Base-by-base conservation (phyloP, 352 stramenopile genomes). In the Phytophthora megakarya region DNA sequence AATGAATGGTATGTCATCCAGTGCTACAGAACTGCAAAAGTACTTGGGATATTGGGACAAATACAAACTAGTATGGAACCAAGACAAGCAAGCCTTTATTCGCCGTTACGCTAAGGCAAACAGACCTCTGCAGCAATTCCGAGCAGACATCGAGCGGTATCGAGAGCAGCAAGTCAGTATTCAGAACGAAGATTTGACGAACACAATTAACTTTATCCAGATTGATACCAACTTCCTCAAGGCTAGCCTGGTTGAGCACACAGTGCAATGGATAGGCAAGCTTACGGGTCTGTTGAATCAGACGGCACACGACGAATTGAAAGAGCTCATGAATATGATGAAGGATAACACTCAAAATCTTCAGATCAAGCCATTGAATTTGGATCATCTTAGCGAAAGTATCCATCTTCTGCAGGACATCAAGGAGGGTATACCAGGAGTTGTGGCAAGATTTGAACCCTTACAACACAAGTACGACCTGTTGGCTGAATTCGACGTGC, bases 41-140 rank as follows among this genome's bases (percentile, higher is more conserved):
- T 97, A 98, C 60, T 73, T 98, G 16, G 90, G 89, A 15, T 98
- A 98, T 65, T 98, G 93, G 93, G 91, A 98, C 63, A 98, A 97
- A 73, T 97, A 97, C 77, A 96, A 94, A 38, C 63, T 95, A 16
- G 67, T 98, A 0, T 98, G 92, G 92, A 96, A 98, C 45, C 94
- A 97, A 70, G 91, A 98, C 73, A 97, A 98, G 60, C 92, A 97
- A 59, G 92, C 91, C 1, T 98, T 97, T 57, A 98, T 98, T 67
- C 88, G 90, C 37, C 89, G 92, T n/a, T 98, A 98, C 39, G 93
- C 93, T 37, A 98, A 98, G 68, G 91, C 93, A 6, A 98, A 97
- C 57, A 76, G 93, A n/a, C 84, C 89, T 4, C 53, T 98, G 26
- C 76, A 95, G 57, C 90, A 98, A 72, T 98, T 98, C 65, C 78